Conservation (phyloP, 768 basidiomycete genomes). For the Trametes maxima region DNA sequence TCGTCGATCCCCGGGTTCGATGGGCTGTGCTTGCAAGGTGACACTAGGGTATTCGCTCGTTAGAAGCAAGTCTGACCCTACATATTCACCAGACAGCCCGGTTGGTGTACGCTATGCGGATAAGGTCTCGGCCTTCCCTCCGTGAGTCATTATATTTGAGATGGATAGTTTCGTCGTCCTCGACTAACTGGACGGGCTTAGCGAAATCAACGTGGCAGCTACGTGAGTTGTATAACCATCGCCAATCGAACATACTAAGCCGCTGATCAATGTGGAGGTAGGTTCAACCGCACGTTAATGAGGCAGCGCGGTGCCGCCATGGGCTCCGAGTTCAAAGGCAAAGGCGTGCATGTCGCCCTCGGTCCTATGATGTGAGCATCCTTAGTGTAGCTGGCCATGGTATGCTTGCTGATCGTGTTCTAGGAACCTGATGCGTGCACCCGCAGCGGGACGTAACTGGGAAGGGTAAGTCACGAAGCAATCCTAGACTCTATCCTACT, state of each 20-base stretch:
- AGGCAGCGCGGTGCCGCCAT: conserved; percentile 75
- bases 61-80: background rate
- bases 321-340: conserved; percentile 79
- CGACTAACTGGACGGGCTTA: background rate
- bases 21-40: conserved; percentile 31
- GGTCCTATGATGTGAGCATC: conserved; percentile 83
- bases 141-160: conserved; percentile 24
- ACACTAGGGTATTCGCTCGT: background rate
- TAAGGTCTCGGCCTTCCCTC: conserved; percentile 44
- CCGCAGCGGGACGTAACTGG: conserved; percentile 83
- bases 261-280: conserved; percentile 26
- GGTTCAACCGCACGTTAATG: conserved; percentile 79
- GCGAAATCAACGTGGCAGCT: conserved; percentile 61
- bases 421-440: conserved; percentile 30
- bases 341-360: conserved; percentile 81
- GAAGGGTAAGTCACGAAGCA: conserved; percentile 85
- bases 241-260: background rate
- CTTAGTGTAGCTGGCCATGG: background rate
- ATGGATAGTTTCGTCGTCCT: background rate
- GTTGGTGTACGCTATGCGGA: conserved; percentile 47
- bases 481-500: conserved; percentile 75
- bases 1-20: conserved; percentile 26
- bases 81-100: conserved; percentile 34
- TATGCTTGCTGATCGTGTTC: background rate
- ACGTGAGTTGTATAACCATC: conserved; percentile 50